Percentiles rank a stretch among this genome's conserved stretches.
These are phyloP conservation scores for Phytophthora megakarya DNA, from an alignment of 352 stramenopile species.

Conservation along the genomic window DNA sequence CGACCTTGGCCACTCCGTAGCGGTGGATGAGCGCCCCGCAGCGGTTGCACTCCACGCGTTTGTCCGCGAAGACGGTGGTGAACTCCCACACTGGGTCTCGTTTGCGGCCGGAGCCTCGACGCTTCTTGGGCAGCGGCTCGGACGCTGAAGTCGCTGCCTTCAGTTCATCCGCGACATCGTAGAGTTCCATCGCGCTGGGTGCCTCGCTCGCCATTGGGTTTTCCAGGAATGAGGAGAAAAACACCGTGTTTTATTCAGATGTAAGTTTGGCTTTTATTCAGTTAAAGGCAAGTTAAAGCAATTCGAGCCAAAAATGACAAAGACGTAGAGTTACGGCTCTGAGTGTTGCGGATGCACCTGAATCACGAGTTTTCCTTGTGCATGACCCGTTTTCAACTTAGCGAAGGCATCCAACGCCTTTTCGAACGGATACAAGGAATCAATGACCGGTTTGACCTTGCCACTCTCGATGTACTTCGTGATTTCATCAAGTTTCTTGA, in stretches of 20 bases:
- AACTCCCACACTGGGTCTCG: slow-evolving; percentile 63
- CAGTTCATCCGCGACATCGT: slow-evolving; percentile 17
- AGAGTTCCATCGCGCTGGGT: slow-evolving; percentile 22
- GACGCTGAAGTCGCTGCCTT: background rate
- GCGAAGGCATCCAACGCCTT: slow-evolving; percentile 48
- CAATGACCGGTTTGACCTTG: slow-evolving; percentile 41
- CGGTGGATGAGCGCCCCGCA: slow-evolving; percentile 63
- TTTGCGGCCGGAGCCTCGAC: slow-evolving; percentile 39
- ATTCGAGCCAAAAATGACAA: too few species aligned
- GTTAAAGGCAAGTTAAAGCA: too few species aligned
- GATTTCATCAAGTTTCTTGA: background rate
- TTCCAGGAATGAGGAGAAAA: slow-evolving; percentile 17
- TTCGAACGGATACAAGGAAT: slow-evolving; percentile 55
- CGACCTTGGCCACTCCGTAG: slow-evolving; percentile 70
- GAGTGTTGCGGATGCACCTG: background rate
- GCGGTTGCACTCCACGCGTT: slow-evolving; percentile 72
- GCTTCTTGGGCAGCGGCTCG: slow-evolving; percentile 43
- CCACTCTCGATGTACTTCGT: slow-evolving; percentile 40
- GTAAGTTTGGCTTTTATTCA: too few species aligned
- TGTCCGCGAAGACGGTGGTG: slow-evolving; percentile 60
- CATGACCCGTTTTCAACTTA: slow-evolving; percentile 49
- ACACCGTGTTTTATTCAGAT: slow-evolving; percentile 29
- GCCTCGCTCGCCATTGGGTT: slow-evolving; percentile 27
- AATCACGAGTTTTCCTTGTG: slow-evolving; percentile 46
- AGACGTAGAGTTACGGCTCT: too few species aligned